Evolutionary conservation across 2,329 filamentous ascomycete species (phyloP), one percentile per base, ranked within the genome.

Genomic region (Knufia fluminis): DNA sequence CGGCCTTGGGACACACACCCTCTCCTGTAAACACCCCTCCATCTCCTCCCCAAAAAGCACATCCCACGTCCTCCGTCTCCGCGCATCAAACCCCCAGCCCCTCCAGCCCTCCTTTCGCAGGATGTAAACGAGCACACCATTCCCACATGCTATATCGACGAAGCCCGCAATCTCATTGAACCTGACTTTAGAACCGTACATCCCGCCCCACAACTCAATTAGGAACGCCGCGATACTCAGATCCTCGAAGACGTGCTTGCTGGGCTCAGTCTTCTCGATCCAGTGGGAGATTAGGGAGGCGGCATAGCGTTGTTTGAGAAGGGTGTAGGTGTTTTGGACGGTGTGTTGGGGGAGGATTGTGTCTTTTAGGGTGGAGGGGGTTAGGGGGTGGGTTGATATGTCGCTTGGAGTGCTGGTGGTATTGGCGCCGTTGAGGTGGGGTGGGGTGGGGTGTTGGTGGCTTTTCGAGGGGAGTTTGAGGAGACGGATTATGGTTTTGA

Each of bases 181-280:
- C 9, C 12, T 14, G 14, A 20, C 14, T 31, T 26, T 31, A 31
- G 19, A n/a, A 6, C 60, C 61, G 63, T 97, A 97, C 82, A 95
- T 91, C 51, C 84, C 80, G 10, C 71, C 69, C 92, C 92, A 98
- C 1, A 97, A 70, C 69, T 96, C 90, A 22, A 97, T 86, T 46
- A 97, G 71, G 60, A 96, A 98, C 0, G 91, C 86, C 0, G 91
- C 86, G 54, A 98, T 96, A 3, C 81, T 78, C 17, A 98, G 70
- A 62, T 97, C 91, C 64, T 98, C 92, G 66, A 96, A 97, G 2
- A 97, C 88, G 62, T 97, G 90, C 65, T 97, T 98, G 14, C 73
- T 73, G 0, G 90, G 86, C 62, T 94, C 89, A 0, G 90, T 97
- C 46, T 77, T 77, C 69, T 97, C 92, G 12, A 81, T 82, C 92